Evolutionary conservation across 352 stramenopile species (phyloP), one percentile per base, ranked within the genome.

Genomic region (Globisporangium emineosum): DNA sequence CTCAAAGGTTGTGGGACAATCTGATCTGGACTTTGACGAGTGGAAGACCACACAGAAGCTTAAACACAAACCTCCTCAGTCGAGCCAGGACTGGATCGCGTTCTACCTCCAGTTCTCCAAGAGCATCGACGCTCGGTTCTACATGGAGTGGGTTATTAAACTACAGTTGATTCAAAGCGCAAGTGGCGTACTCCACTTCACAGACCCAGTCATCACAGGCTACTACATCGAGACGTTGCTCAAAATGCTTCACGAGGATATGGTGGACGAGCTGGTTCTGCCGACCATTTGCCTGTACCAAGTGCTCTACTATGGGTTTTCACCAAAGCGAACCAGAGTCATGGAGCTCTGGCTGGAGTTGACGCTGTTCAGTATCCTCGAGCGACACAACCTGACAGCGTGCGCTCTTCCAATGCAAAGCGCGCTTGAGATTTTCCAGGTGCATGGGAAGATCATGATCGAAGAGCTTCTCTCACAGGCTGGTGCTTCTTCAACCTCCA

Each of bases 341-440:
- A 70, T 80, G 9, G 70, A 78, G 30, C 74, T 90, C 51, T 90
- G 77, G 78, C 57, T 86, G 35, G 81, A 92, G 5, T 37, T 92
- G 21, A 73, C 53, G 19, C 66, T 81, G 58, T 87, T 85, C 56
- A 49, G 74, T 2, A 43, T 78, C 1, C 70, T 88, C 21, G 78
- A 92, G 53, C 66, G 67, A 12, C 61, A 86, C 10, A 79, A 90
- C 40, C 15, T 88, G 10, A 51, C 62, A 5, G 70, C 60, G 19
- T 76, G 77, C 19, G 65, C 67, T 8, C 19, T 90, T 7, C 74
- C 79, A 13, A 60, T 92, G 27, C 79, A 90, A 62, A 79, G 65
- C 54, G 75, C 80, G 9, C 67, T 92, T 2, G 76, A 87, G 25
- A 71, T 78, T 23, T 69, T 90, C 8, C 78, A 88, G 19, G 52